A percentile compares a stretch with the other conserved stretches of the same genome.
Conservation (phyloP, 257 asterid species). For the Nicotiana knightiana region DNA sequence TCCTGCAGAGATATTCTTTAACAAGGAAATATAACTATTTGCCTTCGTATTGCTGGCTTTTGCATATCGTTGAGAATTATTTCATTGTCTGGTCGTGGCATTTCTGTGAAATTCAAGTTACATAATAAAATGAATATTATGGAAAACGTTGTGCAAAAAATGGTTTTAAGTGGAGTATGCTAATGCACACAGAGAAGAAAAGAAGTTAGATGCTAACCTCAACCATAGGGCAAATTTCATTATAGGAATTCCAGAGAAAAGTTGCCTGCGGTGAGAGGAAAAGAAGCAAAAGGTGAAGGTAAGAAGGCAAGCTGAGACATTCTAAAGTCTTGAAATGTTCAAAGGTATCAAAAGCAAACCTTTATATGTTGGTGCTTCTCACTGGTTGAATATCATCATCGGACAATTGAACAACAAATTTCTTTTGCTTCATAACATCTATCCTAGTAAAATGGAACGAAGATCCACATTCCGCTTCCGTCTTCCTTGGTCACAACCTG, state of each 20-base stretch:
- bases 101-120: neutral
- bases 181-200: neutral
- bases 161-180: neutral
- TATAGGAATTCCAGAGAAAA: neutral
- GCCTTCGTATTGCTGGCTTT: neutral
- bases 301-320: neutral
- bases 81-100: neutral
- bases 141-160: neutral
- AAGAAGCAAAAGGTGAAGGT: constrained; percentile 5
- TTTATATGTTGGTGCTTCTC: constrained; percentile 5
- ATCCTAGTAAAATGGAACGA: constrained; percentile 38
- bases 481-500: constrained; percentile 32
- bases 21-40: neutral
- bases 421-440: neutral
- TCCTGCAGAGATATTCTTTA: neutral
- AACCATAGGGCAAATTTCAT: neutral
- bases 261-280: neutral
- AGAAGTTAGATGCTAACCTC: constrained; percentile 4
- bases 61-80: neutral
- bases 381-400: neutral
- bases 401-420: constrained; percentile 8
- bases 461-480: constrained; percentile 40
- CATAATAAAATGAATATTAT: neutral
- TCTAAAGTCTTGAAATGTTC: constrained; percentile 5
- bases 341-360: constrained; percentile 23